Percentiles rank a stretch among this genome's conserved stretches.
Conservation (phyloP, 768 basidiomycete genomes). For the Suillus brevipes region DNA sequence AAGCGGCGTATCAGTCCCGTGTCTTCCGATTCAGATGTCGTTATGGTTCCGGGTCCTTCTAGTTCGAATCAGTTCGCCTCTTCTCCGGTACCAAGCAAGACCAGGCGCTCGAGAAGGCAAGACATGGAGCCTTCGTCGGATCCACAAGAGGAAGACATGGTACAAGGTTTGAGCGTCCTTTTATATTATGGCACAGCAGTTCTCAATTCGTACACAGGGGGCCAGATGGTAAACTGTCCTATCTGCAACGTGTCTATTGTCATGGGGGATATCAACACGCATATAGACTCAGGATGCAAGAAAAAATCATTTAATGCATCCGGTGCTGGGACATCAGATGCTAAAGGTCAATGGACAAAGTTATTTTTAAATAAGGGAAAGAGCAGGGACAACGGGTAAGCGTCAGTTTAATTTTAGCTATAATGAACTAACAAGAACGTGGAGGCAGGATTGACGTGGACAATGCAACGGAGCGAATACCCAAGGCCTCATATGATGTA, state of each 20-base stretch:
- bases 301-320: slow-evolving; percentile 18
- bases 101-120: slow-evolving; percentile 16
- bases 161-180: slow-evolving; percentile 18
- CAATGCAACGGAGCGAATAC: slow-evolving; percentile 46
- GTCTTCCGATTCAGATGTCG: slow-evolving; percentile 29
- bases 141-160: slow-evolving; percentile 30
- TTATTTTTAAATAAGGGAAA: slow-evolving; percentile 46
- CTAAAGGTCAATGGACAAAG: slow-evolving; percentile 44
- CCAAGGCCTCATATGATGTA: slow-evolving; percentile 64
- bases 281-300: slow-evolving; percentile 53
- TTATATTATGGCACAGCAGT: background rate
- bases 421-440: slow-evolving; percentile 5
- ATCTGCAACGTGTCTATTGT: slow-evolving; percentile 52
- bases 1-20: slow-evolving; percentile 25
- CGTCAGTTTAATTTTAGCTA: background rate
- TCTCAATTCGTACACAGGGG: slow-evolving; percentile 26
- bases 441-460: slow-evolving; percentile 26
- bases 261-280: slow-evolving; percentile 54
- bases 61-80: slow-evolving; percentile 23
- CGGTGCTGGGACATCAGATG: slow-evolving; percentile 23
- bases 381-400: slow-evolving; percentile 34
- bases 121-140: slow-evolving; percentile 32
- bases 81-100: slow-evolving; percentile 24
- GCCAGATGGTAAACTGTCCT: slow-evolving; percentile 54
- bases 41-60: slow-evolving; percentile 33